Base-by-base conservation (phyloP, 2,329 filamentous ascomycete species). In the Aspergillus sp. region DNA sequence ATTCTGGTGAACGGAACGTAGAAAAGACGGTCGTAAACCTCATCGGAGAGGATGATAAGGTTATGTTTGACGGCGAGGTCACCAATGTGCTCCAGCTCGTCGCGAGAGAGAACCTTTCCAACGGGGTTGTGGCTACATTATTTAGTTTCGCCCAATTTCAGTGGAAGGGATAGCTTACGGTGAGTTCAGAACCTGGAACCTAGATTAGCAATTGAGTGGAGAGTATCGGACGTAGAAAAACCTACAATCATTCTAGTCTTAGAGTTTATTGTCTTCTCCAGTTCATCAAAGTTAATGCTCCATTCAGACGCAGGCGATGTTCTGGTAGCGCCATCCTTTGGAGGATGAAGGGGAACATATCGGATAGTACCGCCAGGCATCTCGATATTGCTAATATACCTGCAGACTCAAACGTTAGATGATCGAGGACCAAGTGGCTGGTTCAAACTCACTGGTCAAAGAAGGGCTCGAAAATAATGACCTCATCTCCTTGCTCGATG, bases 381-480 rank as follows among this genome's bases (percentile, higher is more conserved):
- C 76, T 97, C 90, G 63, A 99, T 98, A 77, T 99, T 99, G 80
- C 89, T 92, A 65, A 99, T 96, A 74, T 98, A 96, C 67, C 84
- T 86, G 11, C 27, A 39, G 17, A 31, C 9, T 31, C 27, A 31
- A 7, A 37, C 12, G 37, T 52, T 8, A 54, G 47, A 37, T 17
- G 8, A 12, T 3, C 2, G 19, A 8, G 27, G 9, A 39, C 19
- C 3, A 19, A 4, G 6, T 7, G 15, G 8, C 15, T 39, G 44
- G 6, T 17, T n/a, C 7, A 17, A 49, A 69, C 81, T 71, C 73
- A 90, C 87, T 99, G 95, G 77, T 99, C 95, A 73, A 98, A 99
- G 79, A 97, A 99, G 11, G 95, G 95, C 79, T 99, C 95, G 73
- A 99, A 97, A 56, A 99, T 85, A 65, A 99, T 97, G 64, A 97